Evolutionary conservation across 192 early-diverging fungal species (phyloP).

Genomic region (Coemansia sp.): DNA sequence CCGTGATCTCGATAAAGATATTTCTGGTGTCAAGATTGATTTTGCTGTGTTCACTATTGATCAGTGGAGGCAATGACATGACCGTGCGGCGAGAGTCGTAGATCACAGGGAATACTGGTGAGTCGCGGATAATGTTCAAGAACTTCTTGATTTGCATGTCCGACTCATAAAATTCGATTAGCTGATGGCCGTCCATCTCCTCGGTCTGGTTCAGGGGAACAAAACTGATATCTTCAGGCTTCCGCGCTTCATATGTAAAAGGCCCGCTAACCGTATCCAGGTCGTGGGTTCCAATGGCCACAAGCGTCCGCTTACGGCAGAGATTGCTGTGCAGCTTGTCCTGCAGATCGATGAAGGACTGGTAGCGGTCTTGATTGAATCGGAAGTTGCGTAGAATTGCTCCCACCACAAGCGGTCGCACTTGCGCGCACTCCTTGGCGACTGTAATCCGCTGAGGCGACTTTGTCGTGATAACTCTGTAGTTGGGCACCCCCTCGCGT

Average conservation of each 20-base stretch:
- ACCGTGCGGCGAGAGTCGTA: constrained; percentile 82
- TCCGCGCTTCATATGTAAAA: constrained; percentile 91
- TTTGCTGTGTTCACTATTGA: constrained; percentile 98
- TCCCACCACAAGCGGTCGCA: constrained; percentile 85
- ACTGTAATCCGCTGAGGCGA: constrained; percentile 48
- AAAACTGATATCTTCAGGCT: constrained; percentile 91
- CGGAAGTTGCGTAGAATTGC: constrained; percentile 86
- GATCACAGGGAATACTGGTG: constrained; percentile 88
- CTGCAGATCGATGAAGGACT: constrained; percentile 97
- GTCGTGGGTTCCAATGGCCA: constrained; percentile 98
- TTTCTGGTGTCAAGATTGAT: constrained; percentile 93
- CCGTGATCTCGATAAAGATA: constrained; percentile 97
- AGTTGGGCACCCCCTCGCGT: constrained; percentile 50
- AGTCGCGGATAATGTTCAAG: constrained; percentile 89
- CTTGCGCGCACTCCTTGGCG: constrained; percentile 64
- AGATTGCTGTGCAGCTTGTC: constrained; percentile 99
- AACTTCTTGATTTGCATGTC: constrained; percentile 87
- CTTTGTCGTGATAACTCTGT: constrained; percentile 14
- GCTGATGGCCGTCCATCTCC: constrained; percentile 78
- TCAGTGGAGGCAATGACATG: constrained; percentile 95
- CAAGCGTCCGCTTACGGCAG: constrained; percentile 91
- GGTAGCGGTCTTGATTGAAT: constrained; percentile 81
- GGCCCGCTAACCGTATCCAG: constrained; percentile 91
- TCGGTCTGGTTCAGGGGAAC: constrained; percentile 88
- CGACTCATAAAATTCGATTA: constrained; percentile 88